Evolutionary conservation across 179 eudicot species (phyloP).

Genomic region (Sideroxylon spinosum): DNA sequence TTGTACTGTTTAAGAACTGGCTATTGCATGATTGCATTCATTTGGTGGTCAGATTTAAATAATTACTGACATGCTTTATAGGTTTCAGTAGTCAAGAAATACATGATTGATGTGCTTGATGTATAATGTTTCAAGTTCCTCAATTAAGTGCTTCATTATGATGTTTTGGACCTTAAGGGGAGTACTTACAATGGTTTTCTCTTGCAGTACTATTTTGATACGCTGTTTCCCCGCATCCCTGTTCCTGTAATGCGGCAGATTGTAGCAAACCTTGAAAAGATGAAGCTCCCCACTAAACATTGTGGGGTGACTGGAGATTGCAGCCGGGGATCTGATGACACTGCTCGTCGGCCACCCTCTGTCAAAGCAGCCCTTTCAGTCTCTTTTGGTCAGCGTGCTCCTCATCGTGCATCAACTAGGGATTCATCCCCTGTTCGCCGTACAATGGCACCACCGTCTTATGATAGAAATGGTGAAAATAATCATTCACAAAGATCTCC

Average conservation of each 20-base stretch:
- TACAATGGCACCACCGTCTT: conserved; percentile 48
- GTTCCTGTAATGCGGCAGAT: conserved; percentile 77
- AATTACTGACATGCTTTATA: no score
- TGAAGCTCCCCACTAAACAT: conserved; percentile 80
- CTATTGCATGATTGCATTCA: no score
- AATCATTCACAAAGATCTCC: conserved; percentile 68
- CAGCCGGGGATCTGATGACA: conserved; percentile 83
- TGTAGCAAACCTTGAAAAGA: conserved; percentile 56
- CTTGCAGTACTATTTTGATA: conserved; percentile 95
- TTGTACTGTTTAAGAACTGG: not conserved
- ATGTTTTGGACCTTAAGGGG: not conserved
- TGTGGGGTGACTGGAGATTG: conserved; percentile 83
- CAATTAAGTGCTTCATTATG: not conserved
- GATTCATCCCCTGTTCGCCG: conserved; percentile 97
- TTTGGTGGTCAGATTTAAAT: no score
- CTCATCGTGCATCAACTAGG: conserved; percentile 93
- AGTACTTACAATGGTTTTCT: not conserved
- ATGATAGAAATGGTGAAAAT: conserved; percentile 37
- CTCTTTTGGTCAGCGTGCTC: conserved; percentile 97
- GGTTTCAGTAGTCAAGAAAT: no score
- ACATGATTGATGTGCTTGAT: no score
- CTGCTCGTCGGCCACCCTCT: conserved; percentile 99
- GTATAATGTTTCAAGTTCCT: no score
- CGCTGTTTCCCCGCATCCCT: conserved; percentile 91
- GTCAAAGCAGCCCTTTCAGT: conserved; percentile 98